phyloP scores from a whole-genome alignment of 1,139 yeast species.

The Hyphopichia wangnamkhiaoensis region DNA sequence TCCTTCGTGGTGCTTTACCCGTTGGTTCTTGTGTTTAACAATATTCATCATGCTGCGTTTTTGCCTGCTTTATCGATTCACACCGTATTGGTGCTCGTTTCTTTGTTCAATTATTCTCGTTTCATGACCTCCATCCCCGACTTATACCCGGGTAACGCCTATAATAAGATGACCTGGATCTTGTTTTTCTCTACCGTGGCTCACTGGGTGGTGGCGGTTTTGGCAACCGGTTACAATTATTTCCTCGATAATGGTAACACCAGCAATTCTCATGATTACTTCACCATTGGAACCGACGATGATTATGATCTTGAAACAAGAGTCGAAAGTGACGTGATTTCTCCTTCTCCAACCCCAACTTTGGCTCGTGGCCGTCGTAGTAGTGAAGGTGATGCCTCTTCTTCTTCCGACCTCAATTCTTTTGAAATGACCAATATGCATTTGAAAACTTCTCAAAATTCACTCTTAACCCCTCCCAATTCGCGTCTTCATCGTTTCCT shows the following conservation, averaged over 20 bases:
- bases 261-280: slow-evolving; percentile 17
- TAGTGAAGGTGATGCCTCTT: background rate
- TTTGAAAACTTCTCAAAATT: slow-evolving; percentile 5
- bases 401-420: slow-evolving; percentile 6
- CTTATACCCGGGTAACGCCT: slow-evolving; percentile 77
- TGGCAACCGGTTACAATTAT: slow-evolving; percentile 19
- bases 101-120: slow-evolving; percentile 59
- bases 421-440: slow-evolving; percentile 12
- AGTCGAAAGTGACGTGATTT: background rate
- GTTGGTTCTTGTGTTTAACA: slow-evolving; percentile 62
- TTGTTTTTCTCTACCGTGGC: slow-evolving; percentile 51
- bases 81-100: slow-evolving; percentile 42
- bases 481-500: slow-evolving; percentile 2
- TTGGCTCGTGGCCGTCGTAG: slow-evolving; percentile 12
- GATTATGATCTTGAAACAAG: slow-evolving; percentile 18
- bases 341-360: slow-evolving; percentile 38
- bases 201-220: slow-evolving; percentile 56
- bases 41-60: slow-evolving; percentile 56
- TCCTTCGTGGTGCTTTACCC: slow-evolving; percentile 70
- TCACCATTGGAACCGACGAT: slow-evolving; percentile 27
- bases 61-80: slow-evolving; percentile 58
- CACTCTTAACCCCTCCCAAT: slow-evolving; percentile 3
- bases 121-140: slow-evolving; percentile 62
- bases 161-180: slow-evolving; percentile 64
- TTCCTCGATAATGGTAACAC: slow-evolving; percentile 2